Evolutionary conservation across 2,329 filamentous ascomycete genomes (phyloP).

Genomic region (Aaosphaeria arxii): DNA sequence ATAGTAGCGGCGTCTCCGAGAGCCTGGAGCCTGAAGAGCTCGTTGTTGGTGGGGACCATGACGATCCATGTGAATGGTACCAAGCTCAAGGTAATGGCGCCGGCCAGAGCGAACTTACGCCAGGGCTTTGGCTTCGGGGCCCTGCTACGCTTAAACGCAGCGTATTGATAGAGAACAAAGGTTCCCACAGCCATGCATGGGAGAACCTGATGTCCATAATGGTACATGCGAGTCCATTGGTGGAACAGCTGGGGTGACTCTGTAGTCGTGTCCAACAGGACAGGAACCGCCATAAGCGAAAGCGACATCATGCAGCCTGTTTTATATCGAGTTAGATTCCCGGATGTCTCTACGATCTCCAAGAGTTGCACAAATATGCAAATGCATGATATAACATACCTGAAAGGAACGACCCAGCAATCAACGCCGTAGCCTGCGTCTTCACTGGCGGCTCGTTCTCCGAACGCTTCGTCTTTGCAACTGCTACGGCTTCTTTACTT

Average conservation of each 20-base stretch:
- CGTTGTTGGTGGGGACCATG: constrained; percentile 36
- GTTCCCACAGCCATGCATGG: constrained; percentile 25
- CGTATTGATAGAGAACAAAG: constrained; percentile 17
- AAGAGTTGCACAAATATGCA: no score
- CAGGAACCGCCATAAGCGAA: no score
- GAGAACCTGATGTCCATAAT: constrained; percentile 30
- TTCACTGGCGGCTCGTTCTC: no score
- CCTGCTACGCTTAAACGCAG: not conserved
- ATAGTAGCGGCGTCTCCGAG: not conserved
- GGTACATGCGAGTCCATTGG: constrained; percentile 34
- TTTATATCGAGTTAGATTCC: not conserved
- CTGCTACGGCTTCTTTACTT: not conserved
- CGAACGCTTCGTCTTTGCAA: no score
- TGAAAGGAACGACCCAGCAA: no score
- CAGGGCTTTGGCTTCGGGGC: not conserved
- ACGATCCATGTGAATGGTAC: constrained; percentile 38
- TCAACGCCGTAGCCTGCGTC: no score
- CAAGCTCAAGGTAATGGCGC: constrained; percentile 25
- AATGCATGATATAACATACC: no score
- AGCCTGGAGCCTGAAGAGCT: not conserved
- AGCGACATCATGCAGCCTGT: no score
- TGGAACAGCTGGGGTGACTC: constrained; percentile 5
- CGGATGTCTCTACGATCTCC: no score
- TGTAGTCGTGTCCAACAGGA: no score
- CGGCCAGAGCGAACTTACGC: constrained; percentile 9